Base-by-base conservation (phyloP, 257 asterid genomes). In the Salvia splendens region DNA sequence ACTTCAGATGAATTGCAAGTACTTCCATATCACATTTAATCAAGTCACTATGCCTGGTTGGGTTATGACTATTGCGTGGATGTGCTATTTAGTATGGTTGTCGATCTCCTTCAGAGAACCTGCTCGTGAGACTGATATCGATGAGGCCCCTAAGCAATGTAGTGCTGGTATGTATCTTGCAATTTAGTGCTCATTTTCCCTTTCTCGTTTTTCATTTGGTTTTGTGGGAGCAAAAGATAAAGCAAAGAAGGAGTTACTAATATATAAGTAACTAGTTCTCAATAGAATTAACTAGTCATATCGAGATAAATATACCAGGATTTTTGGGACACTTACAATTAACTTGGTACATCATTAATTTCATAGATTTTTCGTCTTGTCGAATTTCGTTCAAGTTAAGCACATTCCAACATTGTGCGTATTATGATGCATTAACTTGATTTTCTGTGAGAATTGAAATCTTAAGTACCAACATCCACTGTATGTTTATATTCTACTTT, bases 31-130 rank as follows among this genome's bases (percentile, higher is more conserved):
- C 75, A 88, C 99, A 6, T 87, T 94, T 74, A 87, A 91, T 82
- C 91, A 87, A 79, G 74, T 76, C 64, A 94, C 99, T 10, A 75
- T 94, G 74, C 99, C 99, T 30, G 99, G 99, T 43, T 94, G 99
- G 99, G 85, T 91, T 60, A 94, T 94, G 99, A 83, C 96, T 54
- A 5, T 94, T 17, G 89, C 85, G 5, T 94, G 97, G 99, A 73
- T 91, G 65, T 8, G 79, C 42, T 94, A 88, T 79, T 75, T 88
- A 54, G 10, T 86, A 48, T 94, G 96, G 99, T 71, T 88, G 80
- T 87, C 93, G 81, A 77, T 94, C 78, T 85, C 95, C 61, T 94
- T 94, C 73, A 79, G 74, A 79, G 99, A 94, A 74, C 99, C 99
- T 68, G 78, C 71, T 58, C 83, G 2, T 48, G 87, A 84, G 62